Evolutionary conservation across 2,329 filamentous ascomycete species (phyloP).

Genomic region (Aspergillus nomiae): DNA sequence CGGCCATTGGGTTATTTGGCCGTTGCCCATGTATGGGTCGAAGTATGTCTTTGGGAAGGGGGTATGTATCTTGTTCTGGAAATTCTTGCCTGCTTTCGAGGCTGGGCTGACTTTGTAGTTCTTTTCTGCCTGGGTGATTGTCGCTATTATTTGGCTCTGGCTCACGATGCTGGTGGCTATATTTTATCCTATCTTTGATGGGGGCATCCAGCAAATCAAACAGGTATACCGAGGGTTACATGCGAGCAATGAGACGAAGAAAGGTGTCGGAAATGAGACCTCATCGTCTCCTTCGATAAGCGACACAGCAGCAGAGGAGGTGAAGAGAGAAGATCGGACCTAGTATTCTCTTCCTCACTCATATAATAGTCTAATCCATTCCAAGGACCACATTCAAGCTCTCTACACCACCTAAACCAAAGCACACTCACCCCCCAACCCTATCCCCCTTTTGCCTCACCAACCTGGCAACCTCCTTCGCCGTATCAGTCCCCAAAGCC

Average conservation of each 20-base stretch:
- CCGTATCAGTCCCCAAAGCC: not conserved
- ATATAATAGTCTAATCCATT: not conserved
- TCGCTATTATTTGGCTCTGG: constrained; percentile 59
- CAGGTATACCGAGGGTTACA: constrained; percentile 21
- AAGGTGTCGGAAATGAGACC: not conserved
- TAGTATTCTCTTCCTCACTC: not conserved
- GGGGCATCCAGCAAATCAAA: constrained; percentile 36
- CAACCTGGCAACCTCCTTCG: not conserved
- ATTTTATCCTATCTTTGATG: constrained; percentile 55
- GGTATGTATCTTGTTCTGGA: constrained; percentile 22
- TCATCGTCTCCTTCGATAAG: constrained; percentile 1
- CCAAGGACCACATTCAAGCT: not conserved
- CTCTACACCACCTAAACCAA: not conserved
- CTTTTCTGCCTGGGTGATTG: constrained; percentile 53
- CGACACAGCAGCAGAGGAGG: not conserved
- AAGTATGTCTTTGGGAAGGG: constrained; percentile 52
- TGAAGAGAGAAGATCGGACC: not conserved
- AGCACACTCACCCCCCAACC: not conserved
- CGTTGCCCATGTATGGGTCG: constrained; percentile 57
- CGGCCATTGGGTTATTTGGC: constrained; percentile 58
- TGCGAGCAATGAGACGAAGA: not conserved
- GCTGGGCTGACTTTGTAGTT: constrained; percentile 41
- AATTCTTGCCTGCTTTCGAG: not conserved
- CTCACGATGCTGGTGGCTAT: constrained; percentile 52
- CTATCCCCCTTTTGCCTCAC: not conserved